Conservation (phyloP, 139 green algal species). For the Coccomyxa sp. region DNA sequence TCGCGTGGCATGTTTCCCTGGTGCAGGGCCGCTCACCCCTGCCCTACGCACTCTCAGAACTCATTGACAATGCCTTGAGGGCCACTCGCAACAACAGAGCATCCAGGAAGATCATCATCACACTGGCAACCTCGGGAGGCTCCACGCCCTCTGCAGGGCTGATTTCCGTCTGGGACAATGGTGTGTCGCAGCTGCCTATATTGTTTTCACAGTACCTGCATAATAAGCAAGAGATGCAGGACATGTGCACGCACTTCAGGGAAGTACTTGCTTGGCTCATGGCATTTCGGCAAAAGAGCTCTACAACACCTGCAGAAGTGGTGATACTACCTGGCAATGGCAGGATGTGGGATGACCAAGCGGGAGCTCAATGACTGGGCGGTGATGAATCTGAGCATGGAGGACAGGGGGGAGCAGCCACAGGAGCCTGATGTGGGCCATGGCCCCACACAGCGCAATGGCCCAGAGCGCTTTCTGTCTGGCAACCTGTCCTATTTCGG, state of each 20-base stretch:
- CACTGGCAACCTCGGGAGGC: constrained; percentile 36
- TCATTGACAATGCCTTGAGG: constrained; percentile 75
- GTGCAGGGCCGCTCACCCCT: constrained; percentile 62
- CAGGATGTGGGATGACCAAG: constrained; percentile 59
- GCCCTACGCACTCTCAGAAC: constrained; percentile 74
- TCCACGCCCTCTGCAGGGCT: constrained; percentile 29
- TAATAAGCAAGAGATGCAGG: too few species aligned
- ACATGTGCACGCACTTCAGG: too few species aligned
- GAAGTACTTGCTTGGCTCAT: too few species aligned
- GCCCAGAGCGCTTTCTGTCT: constrained; percentile 51
- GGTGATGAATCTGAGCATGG: constrained; percentile 81
- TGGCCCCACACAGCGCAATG: constrained; percentile 3
- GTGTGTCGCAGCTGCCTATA: neutral
- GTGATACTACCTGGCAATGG: too few species aligned
- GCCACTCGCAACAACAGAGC: constrained; percentile 30
- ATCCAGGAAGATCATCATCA: constrained; percentile 42
- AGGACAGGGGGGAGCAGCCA: constrained; percentile 55
- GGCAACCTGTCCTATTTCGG: constrained; percentile 79
- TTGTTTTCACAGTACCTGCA: too few species aligned
- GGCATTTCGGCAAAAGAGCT: too few species aligned
- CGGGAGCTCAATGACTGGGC: constrained; percentile 72
- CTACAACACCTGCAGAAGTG: too few species aligned
- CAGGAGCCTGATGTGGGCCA: constrained; percentile 14
- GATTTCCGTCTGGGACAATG: constrained; percentile 67
- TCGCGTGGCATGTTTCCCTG: neutral